A percentile compares a stretch with the other conserved stretches of the same genome.
phyloP scores from a whole-genome alignment of 305 asterid species.

The Ilex paraguariensis region DNA sequence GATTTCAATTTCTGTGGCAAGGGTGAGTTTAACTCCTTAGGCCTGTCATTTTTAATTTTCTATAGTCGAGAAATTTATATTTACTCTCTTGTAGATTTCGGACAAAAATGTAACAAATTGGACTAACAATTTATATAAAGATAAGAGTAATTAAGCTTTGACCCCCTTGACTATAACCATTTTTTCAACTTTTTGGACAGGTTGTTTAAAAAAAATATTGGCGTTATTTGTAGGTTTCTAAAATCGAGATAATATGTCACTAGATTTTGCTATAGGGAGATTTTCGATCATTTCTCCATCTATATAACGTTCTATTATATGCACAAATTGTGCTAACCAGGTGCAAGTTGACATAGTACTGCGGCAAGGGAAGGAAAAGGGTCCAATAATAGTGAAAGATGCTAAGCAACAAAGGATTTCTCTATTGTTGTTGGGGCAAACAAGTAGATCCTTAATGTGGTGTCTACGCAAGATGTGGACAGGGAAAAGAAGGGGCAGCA shows the following conservation, averaged over 20 bases:
- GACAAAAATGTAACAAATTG: no score
- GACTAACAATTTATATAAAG: no score
- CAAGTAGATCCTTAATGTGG: slow-evolving; percentile 51
- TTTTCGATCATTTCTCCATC: not conserved
- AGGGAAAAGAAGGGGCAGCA: slow-evolving; percentile 28
- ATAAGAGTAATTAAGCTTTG: no score
- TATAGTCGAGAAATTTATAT: no score
- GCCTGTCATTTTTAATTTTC: no score
- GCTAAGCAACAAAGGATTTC: slow-evolving; percentile 47
- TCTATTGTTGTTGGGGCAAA: slow-evolving; percentile 69
- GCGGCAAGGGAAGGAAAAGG: slow-evolving; percentile 63
- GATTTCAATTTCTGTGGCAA: no score
- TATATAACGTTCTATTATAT: not conserved
- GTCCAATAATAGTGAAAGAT: slow-evolving; percentile 59
- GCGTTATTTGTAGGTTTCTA: not conserved
- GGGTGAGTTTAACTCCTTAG: no score
- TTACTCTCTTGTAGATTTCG: no score
- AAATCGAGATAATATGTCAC: not conserved
- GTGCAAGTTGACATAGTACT: slow-evolving; percentile 60
- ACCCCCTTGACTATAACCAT: no score
- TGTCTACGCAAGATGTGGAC: slow-evolving; percentile 53
- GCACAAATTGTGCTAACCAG: slow-evolving; percentile 21
- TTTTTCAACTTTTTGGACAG: no score
- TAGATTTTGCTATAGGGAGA: not conserved
- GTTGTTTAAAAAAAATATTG: no score